phyloP scores from a whole-genome alignment of 805 yeast genomes.

The Jamesozyma spencerorum region DNA sequence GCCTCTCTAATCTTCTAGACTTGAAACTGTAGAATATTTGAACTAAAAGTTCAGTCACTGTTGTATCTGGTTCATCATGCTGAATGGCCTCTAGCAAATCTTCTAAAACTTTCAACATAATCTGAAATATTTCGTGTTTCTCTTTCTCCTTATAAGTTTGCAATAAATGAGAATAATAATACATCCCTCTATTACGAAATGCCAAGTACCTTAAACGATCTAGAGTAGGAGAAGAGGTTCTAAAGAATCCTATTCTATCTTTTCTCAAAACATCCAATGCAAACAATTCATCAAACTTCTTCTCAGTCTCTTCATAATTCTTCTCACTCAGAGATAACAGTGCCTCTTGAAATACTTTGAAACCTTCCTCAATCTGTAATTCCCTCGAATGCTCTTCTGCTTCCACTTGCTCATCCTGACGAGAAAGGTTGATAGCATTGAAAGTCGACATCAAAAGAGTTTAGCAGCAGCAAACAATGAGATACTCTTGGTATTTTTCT shows the following conservation, averaged over 20 bases:
- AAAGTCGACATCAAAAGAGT: conserved; percentile 45
- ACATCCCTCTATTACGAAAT: conserved; percentile 72
- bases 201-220: conserved; percentile 67
- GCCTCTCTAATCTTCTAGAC: conserved; percentile 41
- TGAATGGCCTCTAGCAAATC: conserved; percentile 58
- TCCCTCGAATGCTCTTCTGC: conserved; percentile 89
- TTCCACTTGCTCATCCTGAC: conserved; percentile 58
- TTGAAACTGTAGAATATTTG: conserved; percentile 44
- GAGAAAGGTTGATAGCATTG: conserved; percentile 68
- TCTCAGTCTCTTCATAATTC: conserved; percentile 41
- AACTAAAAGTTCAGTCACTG: conserved; percentile 41
- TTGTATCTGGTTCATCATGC: conserved; percentile 59
- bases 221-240: conserved; percentile 51
- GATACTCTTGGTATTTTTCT: not conserved
- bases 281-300: conserved; percentile 53
- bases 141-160: conserved; percentile 19
- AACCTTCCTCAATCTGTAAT: conserved; percentile 79
- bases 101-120: conserved; percentile 40
- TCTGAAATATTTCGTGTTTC: conserved; percentile 33
- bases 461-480: no score
- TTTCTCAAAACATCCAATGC: conserved; percentile 54
- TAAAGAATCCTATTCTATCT: conserved; percentile 32
- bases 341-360: conserved; percentile 64
- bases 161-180: conserved; percentile 39
- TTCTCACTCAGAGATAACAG: conserved; percentile 47